Base-by-base conservation (phyloP, 805 yeast genomes). In the Candida manassasensis region DNA sequence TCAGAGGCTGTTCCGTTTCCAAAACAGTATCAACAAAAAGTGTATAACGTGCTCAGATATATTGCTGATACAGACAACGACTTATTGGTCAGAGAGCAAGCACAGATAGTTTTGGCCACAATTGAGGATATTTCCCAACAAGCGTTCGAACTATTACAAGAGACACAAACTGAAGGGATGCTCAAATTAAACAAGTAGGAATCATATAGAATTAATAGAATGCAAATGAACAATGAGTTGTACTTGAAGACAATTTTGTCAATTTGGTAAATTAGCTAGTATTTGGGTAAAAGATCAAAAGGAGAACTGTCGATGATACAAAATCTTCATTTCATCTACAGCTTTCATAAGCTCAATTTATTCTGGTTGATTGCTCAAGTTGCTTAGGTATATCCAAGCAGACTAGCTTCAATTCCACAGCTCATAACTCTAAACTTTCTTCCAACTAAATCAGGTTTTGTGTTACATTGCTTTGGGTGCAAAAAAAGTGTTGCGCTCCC, bases 31-130 rank as follows among this genome's bases (percentile, higher is more conserved):
- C 71, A 73, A 21, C 47, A 48, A 2, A 69, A 64, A 38, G 56
- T 78, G 5, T 52, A 67, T 21, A 54, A 55, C 1, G 35, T 63
- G 2, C 57, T 83, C 33, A 63, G 57, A 13, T 79, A 74, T 47
- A 55, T 67, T 2, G 43, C 48, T 21, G 64, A 63, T 0, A 70
- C 71, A 3, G 85, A 81, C 40, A 48, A 50, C 9, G 89, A 83
- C 51, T 57, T 73, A 34, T 52, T 83, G 19, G 77, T 76, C 0
- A 60, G 81, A 39, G 84, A 79, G 32, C 82, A 79, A 44, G 77
- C 83, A 1, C 38, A 40, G 6, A 41, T 38, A 0, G 66, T 60
- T 0, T 45, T 67, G 16, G 51, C 50, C 6, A 55, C 54, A n/a
- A 59, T 65, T 11, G 47, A 51, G 5, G 68, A 62, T 16, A 32